A percentile compares a stretch with the other conserved stretches of the same genome.
These are phyloP conservation scores for Phyllosticta capitalensis DNA, from an alignment of 2,329 filamentous ascomycete species.

Conservation along the genomic window DNA sequence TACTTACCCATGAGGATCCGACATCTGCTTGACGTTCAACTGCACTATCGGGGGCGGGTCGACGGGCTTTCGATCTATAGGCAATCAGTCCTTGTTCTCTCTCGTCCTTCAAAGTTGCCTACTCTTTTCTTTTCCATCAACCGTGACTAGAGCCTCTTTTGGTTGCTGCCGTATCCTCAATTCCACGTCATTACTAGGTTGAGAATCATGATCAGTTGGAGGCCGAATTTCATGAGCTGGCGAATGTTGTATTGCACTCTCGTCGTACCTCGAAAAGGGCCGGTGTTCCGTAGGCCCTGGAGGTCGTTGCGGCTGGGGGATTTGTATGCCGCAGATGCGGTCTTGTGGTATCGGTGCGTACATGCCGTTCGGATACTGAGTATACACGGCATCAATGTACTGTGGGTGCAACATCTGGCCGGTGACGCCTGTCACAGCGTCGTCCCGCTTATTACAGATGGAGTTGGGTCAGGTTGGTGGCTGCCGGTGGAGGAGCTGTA, in stretches of 20 bases:
- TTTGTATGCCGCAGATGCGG: background rate
- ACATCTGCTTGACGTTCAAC: slow-evolving; percentile 44
- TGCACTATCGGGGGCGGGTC: slow-evolving; percentile 81
- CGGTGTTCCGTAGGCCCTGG: background rate
- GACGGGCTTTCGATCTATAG: slow-evolving; percentile 70
- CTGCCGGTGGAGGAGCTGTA: background rate
- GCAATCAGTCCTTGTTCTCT: slow-evolving; percentile 1
- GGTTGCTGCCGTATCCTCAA: slow-evolving; percentile 58
- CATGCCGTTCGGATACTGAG: background rate
- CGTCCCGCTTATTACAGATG: background rate
- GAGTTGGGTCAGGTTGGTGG: background rate
- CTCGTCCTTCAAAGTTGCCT: slow-evolving; percentile 13
- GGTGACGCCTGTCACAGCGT: background rate
- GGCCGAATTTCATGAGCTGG: slow-evolving; percentile 8
- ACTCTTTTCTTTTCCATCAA: slow-evolving; percentile 67
- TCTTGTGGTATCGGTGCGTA: background rate
- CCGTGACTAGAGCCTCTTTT: slow-evolving; percentile 54
- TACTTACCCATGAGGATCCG: slow-evolving; percentile 52
- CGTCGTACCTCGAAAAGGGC: slow-evolving; percentile 9
- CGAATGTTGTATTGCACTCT: slow-evolving; percentile 2
- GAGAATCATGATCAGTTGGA: slow-evolving; percentile 9
- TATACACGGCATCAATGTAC: background rate
- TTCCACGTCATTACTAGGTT: slow-evolving; percentile 33
- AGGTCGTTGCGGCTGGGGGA: background rate
- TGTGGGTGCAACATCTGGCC: background rate